Conservation (phyloP, 108 stramenopile species). For the Epipyxis sp. region DNA sequence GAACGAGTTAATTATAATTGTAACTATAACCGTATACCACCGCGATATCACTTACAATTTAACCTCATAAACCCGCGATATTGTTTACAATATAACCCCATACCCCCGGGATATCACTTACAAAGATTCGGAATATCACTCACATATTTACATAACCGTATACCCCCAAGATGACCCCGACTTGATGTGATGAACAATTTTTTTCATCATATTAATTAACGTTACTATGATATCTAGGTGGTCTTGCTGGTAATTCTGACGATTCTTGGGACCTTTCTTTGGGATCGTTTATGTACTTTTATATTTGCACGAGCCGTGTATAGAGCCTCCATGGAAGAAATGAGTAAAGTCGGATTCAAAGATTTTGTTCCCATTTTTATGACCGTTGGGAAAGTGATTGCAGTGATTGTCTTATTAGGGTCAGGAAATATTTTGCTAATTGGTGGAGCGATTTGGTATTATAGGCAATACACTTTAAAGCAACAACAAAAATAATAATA, state of each 20-base stretch:
- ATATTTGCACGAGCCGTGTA: conserved; percentile 79
- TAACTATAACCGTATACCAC: too few species aligned
- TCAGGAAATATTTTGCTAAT: conserved; percentile 31
- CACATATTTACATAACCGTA: too few species aligned
- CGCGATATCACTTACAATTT: too few species aligned
- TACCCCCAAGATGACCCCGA: too few species aligned
- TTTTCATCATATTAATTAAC: too few species aligned
- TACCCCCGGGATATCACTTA: too few species aligned
- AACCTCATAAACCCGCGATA: too few species aligned
- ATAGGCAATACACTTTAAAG: background rate
- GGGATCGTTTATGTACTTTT: conserved; percentile 85
- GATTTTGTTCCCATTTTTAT: conserved; percentile 36
- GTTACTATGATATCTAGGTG: too few species aligned
- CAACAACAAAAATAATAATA: background rate
- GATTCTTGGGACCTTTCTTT: conserved; percentile 70
- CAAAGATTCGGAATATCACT: too few species aligned
- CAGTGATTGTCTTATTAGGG: conserved; percentile 19
- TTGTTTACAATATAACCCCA: too few species aligned
- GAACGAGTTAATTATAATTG: too few species aligned
- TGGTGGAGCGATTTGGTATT: background rate
- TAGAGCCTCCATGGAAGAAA: conserved; percentile 28
- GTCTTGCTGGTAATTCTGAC: conserved; percentile 71
- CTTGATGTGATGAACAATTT: too few species aligned
- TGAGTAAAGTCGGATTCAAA: background rate
- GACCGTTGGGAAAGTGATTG: conserved; percentile 31